These are phyloP conservation scores for Rhodotorula toruloides DNA, from an alignment of 768 basidiomycete genomes.

Conservation along the genomic window DNA sequence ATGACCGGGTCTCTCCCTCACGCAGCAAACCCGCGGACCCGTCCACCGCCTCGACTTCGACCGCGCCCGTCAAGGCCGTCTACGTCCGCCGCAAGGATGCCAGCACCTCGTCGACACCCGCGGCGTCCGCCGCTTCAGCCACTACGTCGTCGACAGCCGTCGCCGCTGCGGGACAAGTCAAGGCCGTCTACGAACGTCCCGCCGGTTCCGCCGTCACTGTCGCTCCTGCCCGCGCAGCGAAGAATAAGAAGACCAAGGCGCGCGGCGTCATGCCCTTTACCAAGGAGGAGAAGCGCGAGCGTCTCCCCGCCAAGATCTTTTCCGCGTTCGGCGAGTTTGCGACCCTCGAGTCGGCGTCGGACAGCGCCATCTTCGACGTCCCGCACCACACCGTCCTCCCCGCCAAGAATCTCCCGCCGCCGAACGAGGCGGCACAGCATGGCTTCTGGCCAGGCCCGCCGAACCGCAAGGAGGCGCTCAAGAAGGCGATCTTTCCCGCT, in stretches of 20 bases:
- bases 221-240: background rate
- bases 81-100: constrained; percentile 23
- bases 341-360: constrained; percentile 43
- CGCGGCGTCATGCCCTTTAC: constrained; percentile 23
- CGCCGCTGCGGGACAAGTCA: background rate
- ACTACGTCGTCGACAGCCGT: background rate
- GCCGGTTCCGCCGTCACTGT: background rate
- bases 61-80: constrained; percentile 10
- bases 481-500: constrained; percentile 33
- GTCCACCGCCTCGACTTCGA: background rate
- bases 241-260: background rate
- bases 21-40: background rate
- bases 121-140: background rate
- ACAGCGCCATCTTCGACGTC: constrained; percentile 1
- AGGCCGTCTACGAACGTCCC: constrained; percentile 24
- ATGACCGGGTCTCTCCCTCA: background rate
- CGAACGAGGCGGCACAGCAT: constrained; percentile 18
- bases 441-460: constrained; percentile 37
- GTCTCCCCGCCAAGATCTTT: constrained; percentile 51
- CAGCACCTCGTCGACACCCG: background rate
- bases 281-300: constrained; percentile 8
- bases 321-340: constrained; percentile 58
- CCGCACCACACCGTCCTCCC: constrained; percentile 16
- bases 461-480: background rate
- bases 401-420: constrained; percentile 12